These are phyloP conservation scores for Setaria viridis DNA, from an alignment of 202 grass and related monocot species.

Conservation along the genomic window DNA sequence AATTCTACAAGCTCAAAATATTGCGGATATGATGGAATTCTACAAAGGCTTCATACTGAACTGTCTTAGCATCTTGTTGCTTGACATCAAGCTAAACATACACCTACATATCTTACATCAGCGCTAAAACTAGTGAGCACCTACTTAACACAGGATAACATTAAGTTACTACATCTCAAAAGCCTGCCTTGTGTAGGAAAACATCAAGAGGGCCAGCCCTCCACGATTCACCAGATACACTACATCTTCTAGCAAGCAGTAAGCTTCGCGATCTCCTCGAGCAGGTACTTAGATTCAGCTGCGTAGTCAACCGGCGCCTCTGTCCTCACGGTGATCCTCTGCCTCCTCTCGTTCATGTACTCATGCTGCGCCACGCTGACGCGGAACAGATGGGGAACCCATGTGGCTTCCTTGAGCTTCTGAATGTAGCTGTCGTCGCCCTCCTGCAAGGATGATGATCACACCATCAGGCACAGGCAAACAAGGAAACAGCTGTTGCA, in stretches of 20 bases:
- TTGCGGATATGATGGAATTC: background rate
- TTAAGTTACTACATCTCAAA: constrained; percentile 17
- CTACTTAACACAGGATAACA: constrained; percentile 13
- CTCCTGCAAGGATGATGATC: constrained; percentile 51
- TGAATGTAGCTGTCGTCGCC: constrained; percentile 79
- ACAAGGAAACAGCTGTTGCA: background rate
- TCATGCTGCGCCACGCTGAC: constrained; percentile 72
- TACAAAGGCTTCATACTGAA: background rate
- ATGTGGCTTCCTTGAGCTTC: constrained; percentile 88
- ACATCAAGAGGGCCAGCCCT: background rate
- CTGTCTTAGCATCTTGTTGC: background rate
- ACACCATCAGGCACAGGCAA: background rate
- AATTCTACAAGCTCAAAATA: background rate
- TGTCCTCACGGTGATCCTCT: constrained; percentile 80
- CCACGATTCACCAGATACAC: background rate
- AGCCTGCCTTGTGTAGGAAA: background rate
- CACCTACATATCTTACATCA: constrained; percentile 42
- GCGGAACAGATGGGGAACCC: constrained; percentile 81
- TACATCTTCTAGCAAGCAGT: constrained; percentile 49
- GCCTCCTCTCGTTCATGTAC: constrained; percentile 89
- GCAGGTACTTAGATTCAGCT: constrained; percentile 72
- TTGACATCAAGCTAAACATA: background rate
- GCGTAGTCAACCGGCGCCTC: constrained; percentile 67
- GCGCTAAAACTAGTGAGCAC: background rate
- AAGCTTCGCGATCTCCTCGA: constrained; percentile 86